Evolutionary conservation across 1,284 basidiomycete genomes (phyloP).

Genomic region (Moesziomyces parantarcticus): DNA sequence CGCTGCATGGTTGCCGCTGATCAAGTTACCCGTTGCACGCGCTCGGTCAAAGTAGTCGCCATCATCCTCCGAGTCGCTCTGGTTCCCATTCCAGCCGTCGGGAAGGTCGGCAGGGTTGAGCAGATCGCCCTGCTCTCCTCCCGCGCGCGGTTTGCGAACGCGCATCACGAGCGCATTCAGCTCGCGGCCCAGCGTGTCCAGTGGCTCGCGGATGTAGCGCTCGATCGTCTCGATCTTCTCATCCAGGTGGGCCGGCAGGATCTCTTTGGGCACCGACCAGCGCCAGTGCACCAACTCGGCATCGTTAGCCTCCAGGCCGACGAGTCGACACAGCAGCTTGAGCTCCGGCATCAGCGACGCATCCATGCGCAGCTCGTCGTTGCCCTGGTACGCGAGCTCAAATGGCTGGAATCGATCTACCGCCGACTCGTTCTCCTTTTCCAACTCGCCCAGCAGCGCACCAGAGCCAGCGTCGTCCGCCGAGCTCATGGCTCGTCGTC

Average conservation of each 20-base stretch:
- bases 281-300: slow-evolving; percentile 48
- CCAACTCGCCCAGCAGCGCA: slow-evolving; percentile 26
- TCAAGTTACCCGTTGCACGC: slow-evolving; percentile 20
- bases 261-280: slow-evolving; percentile 57
- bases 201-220: slow-evolving; percentile 58
- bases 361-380: slow-evolving; percentile 54
- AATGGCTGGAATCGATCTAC: slow-evolving; percentile 37
- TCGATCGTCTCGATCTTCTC: slow-evolving; percentile 59
- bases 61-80: slow-evolving; percentile 46
- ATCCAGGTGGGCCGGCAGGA: slow-evolving; percentile 52
- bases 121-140: slow-evolving; percentile 7
- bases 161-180: slow-evolving; percentile 51
- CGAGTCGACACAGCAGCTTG: slow-evolving; percentile 64
- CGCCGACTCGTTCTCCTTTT: slow-evolving; percentile 33
- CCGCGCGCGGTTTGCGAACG: slow-evolving; percentile 38
- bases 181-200: slow-evolving; percentile 44
- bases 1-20: slow-evolving; percentile 15
- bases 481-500: slow-evolving; percentile 2
- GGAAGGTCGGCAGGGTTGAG: slow-evolving; percentile 33
- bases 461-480: slow-evolving; percentile 9
- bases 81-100: slow-evolving; percentile 29
- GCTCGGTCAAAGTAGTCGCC: slow-evolving; percentile 45
- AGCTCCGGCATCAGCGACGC: slow-evolving; percentile 55
- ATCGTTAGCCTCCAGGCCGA: slow-evolving; percentile 53
- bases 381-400: slow-evolving; percentile 37